Base-by-base conservation (phyloP, 805 yeast species). In the Yamadazyma kitorensis region DNA sequence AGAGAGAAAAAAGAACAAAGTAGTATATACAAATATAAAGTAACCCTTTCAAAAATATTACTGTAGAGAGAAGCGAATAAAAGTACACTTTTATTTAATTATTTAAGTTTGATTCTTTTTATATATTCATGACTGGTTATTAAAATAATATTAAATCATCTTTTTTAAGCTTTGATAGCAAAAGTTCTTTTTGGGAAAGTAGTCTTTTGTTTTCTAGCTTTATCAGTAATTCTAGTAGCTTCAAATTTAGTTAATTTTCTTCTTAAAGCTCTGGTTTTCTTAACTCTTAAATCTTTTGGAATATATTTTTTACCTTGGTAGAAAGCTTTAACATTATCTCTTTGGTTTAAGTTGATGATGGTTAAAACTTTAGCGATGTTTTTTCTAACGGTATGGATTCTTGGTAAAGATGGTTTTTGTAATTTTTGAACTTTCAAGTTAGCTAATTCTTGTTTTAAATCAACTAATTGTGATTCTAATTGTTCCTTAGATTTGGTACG, bases 221-320 rank as follows among this genome's bases (percentile, higher is more conserved):
- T 88, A 57, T 73, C 83, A 63, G 98, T 91, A 68, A 74, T 71
- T 68, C 74, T 74, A 59, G 78, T 63, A 68, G 86, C 82, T 78
- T 93, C 96, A 72, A 72, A 70, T 65, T 83, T 77, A 71, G 97
- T 80, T 67, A 93, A 80, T 67, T 82, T 80, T 81, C 98, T 86
- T 86, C 98, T 91, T 74, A 91, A 75, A 72, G 98, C 98, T 83
- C 98, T 91, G 74, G 99, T 93, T 85, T 93, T 86, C 91, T 93
- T 93, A 60, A 88, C 95, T 79, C 98, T 91, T 76, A 93, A 81
- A 71, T 89, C 97, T 80, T 91, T 89, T 79, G 98, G 98, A 71
- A 80, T 78, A 82, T 80, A 85, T 76, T 87, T 89, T 82, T 86
- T 83, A 70, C 88, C 93, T 55, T 80, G 79, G 91, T 89, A 89